Conservation (phyloP, 1,284 basidiomycete genomes). For the Phlebopus sp. region DNA sequence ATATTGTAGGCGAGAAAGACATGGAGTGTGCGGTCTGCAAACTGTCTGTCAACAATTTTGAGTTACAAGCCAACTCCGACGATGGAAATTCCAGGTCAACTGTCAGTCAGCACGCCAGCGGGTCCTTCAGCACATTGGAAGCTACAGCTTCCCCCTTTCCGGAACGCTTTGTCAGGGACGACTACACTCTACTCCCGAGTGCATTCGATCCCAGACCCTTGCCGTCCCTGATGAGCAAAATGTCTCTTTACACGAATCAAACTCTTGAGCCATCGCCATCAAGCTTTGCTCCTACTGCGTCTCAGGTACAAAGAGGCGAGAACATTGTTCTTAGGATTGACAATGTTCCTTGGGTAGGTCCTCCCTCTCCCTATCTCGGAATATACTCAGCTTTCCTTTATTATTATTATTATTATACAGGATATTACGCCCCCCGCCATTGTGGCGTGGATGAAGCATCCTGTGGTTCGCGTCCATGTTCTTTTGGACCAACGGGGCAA, state of each 20-base stretch:
- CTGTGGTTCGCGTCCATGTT: slow-evolving; percentile 67
- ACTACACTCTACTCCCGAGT: slow-evolving; percentile 23
- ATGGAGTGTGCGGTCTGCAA: slow-evolving; percentile 79
- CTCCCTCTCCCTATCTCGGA: slow-evolving; percentile 5
- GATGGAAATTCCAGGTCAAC: slow-evolving; percentile 20
- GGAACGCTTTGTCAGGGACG: slow-evolving; percentile 16
- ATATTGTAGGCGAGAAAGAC: slow-evolving; percentile 82
- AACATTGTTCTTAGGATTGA: slow-evolving; percentile 72
- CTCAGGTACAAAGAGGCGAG: slow-evolving; percentile 31
- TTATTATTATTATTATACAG: too few relatives aligned
- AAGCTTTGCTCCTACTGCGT: neutral
- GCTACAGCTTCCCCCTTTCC: slow-evolving; percentile 23
- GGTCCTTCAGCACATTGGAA: slow-evolving; percentile 11
- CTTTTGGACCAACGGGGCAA: slow-evolving; percentile 76
- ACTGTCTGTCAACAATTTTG: slow-evolving; percentile 63
- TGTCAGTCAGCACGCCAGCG: slow-evolving; percentile 10
- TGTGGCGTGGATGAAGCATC: slow-evolving; percentile 62
- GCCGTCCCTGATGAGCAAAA: slow-evolving; percentile 26
- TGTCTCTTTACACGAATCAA: slow-evolving; percentile 17
- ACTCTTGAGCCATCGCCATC: slow-evolving; percentile 14
- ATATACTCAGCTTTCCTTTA: slow-evolving; percentile 5
- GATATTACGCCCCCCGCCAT: slow-evolving; percentile 78
- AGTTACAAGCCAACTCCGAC: slow-evolving; percentile 36
- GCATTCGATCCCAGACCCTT: slow-evolving; percentile 22
- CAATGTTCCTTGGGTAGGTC: slow-evolving; percentile 78